These are phyloP conservation scores for Neohortaea acidophila DNA, from an alignment of 495 filamentous ascomycete species.

Conservation along the genomic window DNA sequence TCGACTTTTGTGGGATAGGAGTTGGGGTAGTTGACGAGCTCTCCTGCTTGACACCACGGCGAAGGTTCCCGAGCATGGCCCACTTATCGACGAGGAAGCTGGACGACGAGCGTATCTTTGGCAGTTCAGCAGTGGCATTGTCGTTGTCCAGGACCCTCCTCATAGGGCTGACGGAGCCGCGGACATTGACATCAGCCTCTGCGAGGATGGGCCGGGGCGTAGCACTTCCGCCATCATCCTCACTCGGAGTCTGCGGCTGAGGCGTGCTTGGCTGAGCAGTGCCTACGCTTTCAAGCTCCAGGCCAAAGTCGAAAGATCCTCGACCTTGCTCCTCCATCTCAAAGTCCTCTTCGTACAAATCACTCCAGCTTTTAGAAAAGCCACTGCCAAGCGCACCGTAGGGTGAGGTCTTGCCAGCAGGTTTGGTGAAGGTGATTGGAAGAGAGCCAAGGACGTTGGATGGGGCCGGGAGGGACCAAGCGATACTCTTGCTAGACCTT, in stretches of 20 bases:
- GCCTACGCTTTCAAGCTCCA: slow-evolving; percentile 20
- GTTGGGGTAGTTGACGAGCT: slow-evolving; percentile 23
- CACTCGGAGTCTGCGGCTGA: slow-evolving; percentile 10
- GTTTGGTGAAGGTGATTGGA: slow-evolving; percentile 46
- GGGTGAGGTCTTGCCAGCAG: slow-evolving; percentile 23
- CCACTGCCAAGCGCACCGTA: slow-evolving; percentile 41
- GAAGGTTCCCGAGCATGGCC: slow-evolving; percentile 66
- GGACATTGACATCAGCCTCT: slow-evolving; percentile 26
- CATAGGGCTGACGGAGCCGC: slow-evolving; percentile 10
- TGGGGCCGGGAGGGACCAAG: slow-evolving; percentile 4
- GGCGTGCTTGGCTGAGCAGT: slow-evolving; percentile 22
- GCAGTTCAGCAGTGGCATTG: slow-evolving; percentile 31
- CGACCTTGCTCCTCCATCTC: slow-evolving; percentile 45
- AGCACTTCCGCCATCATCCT: slow-evolving; percentile 18
- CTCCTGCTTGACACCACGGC: slow-evolving; percentile 35
- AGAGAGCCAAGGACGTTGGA: slow-evolving; percentile 51
- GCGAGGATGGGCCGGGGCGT: slow-evolving; percentile 25
- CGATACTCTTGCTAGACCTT: slow-evolving; percentile 36
- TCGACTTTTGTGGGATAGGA: slow-evolving; percentile 18
- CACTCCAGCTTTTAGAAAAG: slow-evolving; percentile 91
- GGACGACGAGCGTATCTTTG: slow-evolving; percentile 32
- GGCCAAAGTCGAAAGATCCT: slow-evolving; percentile 6
- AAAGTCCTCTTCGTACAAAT: slow-evolving; percentile 84
- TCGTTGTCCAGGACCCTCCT: slow-evolving; percentile 47
- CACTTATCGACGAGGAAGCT: slow-evolving; percentile 61